A percentile compares a stretch with the other conserved stretches of the same genome.
These are phyloP conservation scores for Cryphonectria japonica DNA, from an alignment of 2,329 filamentous ascomycete genomes.

Conservation along the genomic window DNA sequence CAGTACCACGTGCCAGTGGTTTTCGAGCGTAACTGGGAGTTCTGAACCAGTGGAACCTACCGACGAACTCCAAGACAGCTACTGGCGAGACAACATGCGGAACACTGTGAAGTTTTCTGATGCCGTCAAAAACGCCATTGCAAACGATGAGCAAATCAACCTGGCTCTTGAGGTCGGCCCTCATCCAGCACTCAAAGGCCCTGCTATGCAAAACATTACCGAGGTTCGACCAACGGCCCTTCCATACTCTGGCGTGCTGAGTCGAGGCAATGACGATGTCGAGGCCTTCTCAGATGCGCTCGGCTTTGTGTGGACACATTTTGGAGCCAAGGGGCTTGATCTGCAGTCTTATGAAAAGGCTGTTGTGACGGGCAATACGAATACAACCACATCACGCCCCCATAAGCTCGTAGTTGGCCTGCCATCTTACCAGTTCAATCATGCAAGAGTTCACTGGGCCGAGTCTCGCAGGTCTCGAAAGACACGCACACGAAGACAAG, in stretches of 20 bases:
- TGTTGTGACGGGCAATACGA: conserved; percentile 4
- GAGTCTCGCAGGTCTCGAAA: conserved; percentile 25
- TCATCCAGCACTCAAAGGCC: conserved; percentile 46
- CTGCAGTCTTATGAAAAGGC: conserved; percentile 6
- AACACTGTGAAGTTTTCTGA: conserved; percentile 35
- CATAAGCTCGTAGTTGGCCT: conserved; percentile 23
- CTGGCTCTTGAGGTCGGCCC: conserved; percentile 39
- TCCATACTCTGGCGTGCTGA: conserved; percentile 34
- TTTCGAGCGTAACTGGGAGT: conserved; percentile 31
- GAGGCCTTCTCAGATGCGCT: conserved; percentile 29
- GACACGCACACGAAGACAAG: conserved; percentile 1
- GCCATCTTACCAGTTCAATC: conserved; percentile 28
- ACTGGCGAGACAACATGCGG: conserved; percentile 32
- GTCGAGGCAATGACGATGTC: conserved; percentile 31
- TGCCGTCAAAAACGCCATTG: conserved; percentile 21
- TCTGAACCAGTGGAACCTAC: neutral
- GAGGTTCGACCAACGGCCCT: conserved; percentile 23
- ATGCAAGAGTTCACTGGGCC: conserved; percentile 20
- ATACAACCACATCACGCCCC: neutral
- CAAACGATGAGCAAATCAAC: conserved; percentile 3
- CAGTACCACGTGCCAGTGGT: conserved; percentile 28
- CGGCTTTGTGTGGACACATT: conserved; percentile 29
- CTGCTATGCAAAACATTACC: conserved; percentile 39
- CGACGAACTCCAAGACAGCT: conserved; percentile 18
- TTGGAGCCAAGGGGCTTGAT: conserved; percentile 9